A percentile compares a stretch with the other conserved stretches of the same genome.
Evolutionary conservation across 2,329 filamentous ascomycete genomes (phyloP).

Genomic region (Beauveria medogensis): DNA sequence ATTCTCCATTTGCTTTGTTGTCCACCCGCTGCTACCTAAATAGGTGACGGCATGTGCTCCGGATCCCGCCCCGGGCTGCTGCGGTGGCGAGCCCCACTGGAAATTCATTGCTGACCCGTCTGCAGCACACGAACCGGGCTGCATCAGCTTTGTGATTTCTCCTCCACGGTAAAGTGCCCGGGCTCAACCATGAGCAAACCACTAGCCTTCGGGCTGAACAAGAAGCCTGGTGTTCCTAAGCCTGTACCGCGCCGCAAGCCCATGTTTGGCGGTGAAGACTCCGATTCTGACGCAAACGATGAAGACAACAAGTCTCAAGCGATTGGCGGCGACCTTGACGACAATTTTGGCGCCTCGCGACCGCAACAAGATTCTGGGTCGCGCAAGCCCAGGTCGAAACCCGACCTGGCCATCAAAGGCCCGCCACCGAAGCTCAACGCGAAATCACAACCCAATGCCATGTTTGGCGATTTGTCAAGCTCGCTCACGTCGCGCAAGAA

Average conservation of each 20-base stretch:
- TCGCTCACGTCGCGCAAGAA: conserved; percentile 55
- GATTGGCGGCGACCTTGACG: conserved; percentile 57
- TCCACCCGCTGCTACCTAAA: no score
- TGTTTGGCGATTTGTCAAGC: conserved; percentile 60
- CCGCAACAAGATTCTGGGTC: conserved; percentile 15
- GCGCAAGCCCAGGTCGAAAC: conserved; percentile 25
- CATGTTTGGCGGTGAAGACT: conserved; percentile 49
- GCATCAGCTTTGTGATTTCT: no score
- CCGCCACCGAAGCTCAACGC: conserved; percentile 37
- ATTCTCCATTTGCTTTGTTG: no score
- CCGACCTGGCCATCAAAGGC: conserved; percentile 24
- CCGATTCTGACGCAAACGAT: conserved; percentile 41
- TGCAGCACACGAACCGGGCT: no score
- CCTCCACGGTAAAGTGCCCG: no score
- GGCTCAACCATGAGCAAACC: conserved; percentile 36
- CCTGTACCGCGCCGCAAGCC: conserved; percentile 44
- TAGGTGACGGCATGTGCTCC: no score
- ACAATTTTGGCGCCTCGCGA: conserved; percentile 19
- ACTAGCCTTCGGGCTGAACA: conserved; percentile 51
- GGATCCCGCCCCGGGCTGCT: no score
- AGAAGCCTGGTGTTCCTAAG: conserved; percentile 46
- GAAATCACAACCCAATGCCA: conserved; percentile 32
- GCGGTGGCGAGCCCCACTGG: no score
- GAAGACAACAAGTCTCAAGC: conserved; percentile 37
- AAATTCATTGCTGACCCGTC: no score